Base-by-base conservation (phyloP, 352 stramenopile species). In the Phytophthora meadii region DNA sequence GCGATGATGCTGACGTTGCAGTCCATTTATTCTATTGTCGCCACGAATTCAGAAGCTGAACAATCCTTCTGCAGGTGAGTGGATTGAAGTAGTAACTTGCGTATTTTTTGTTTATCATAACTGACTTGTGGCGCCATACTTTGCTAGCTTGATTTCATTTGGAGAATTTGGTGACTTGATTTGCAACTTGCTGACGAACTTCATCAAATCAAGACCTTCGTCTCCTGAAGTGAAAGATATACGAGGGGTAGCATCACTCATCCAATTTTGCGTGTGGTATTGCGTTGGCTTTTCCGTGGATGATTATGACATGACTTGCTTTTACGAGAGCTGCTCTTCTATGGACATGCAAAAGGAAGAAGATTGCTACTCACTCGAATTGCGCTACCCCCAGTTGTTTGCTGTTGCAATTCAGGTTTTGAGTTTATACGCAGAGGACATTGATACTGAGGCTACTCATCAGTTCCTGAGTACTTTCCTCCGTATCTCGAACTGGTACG, bases 391-490 rank as follows among this genome's bases (percentile, higher is more conserved):
- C 3, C 44, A 57, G 22, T 54, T 72, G 6, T 68, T 79, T 51
- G 61, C 32, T 5, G 17, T 77, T 41, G 73, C 53, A 7, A 47
- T 79, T 22, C 73, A 81, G 41, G 28, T 81, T 10, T 50, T 77
- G 46, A 72, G 61, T 57, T 30, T 72, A 11, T 70, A 56, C 48
- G 56, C 49, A 34, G 40, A 36, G 25, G 15, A 50, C 11, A 46
- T 81, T 12, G 49, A 57, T 36, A 15, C 9, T 4, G 52, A 54
- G 15, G 44, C 36, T 36, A 39, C 57, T 5, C 19, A n/a, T 48
- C 30, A 63, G 30, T 48, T 81, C 22, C 58, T 64, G 54, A 51
- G 24, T 14, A 40, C 15, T 30, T 60, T 61, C 34, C 36, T 64
- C 14, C 36, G 42, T 17, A 60, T 75, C 42, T 52, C 67, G 28